A percentile compares a stretch with the other conserved stretches of the same genome.
These are phyloP conservation scores for Salix caprea DNA, from an alignment of 345 rosid genomes.

Conservation along the genomic window DNA sequence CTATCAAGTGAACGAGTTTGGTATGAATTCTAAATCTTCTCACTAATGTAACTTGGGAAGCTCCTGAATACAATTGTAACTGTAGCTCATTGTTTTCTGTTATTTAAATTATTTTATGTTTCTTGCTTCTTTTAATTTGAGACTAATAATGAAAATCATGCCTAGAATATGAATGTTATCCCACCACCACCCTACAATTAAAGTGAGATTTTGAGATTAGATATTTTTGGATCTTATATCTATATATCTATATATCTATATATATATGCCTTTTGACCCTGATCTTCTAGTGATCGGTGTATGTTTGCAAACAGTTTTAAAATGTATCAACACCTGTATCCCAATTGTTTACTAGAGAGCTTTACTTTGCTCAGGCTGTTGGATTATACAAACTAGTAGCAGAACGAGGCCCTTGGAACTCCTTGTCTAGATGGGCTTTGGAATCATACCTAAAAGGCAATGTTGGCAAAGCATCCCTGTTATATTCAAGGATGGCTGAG, in stretches of 20 bases:
- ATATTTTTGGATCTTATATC: background rate
- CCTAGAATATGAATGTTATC: background rate
- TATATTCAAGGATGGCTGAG: conserved; percentile 95
- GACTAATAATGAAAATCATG: background rate
- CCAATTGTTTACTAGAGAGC: background rate
- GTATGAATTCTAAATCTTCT: background rate
- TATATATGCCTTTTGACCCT: background rate
- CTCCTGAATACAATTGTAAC: background rate
- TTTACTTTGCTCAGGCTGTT: conserved; percentile 63
- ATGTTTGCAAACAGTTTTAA: background rate
- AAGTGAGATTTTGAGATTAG: background rate
- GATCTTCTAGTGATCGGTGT: background rate
- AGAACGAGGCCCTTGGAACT: conserved; percentile 98
- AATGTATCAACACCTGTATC: background rate
- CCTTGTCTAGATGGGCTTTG: conserved; percentile 96
- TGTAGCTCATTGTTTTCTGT: background rate
- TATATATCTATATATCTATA: background rate
- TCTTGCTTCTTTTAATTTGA: background rate
- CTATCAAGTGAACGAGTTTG: background rate
- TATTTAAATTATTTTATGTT: background rate
- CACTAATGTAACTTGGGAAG: background rate
- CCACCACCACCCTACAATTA: background rate
- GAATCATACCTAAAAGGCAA: conserved; percentile 94
- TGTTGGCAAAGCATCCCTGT: conserved; percentile 76
- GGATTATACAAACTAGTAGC: conserved; percentile 89